Evolutionary conservation across 2,329 filamentous ascomycete species (phyloP).

Genomic region (Fusarium ambrosium): DNA sequence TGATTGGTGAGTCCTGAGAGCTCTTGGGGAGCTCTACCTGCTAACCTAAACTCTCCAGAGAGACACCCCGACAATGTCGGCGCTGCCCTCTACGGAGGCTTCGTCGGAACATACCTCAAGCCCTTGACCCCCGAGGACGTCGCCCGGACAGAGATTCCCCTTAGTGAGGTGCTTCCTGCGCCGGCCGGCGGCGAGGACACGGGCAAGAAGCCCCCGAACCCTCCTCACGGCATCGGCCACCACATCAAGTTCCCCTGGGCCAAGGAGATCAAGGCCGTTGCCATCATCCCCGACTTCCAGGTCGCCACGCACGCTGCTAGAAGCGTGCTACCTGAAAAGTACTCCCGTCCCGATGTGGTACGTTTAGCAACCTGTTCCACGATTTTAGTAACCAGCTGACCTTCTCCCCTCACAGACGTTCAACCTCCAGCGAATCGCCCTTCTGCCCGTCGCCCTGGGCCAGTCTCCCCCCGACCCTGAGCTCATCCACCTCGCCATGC

Average conservation of each 20-base stretch:
- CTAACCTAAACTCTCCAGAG: slow-evolving; percentile 61
- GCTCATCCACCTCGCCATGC: slow-evolving; percentile 97
- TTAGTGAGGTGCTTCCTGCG: slow-evolving; percentile 91
- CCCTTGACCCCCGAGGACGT: slow-evolving; percentile 91
- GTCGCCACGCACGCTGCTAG: slow-evolving; percentile 94
- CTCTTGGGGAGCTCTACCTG: slow-evolving; percentile 13
- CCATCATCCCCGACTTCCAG: slow-evolving; percentile 96
- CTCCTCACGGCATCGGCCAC: slow-evolving; percentile 93
- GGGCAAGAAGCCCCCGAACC: slow-evolving; percentile 85
- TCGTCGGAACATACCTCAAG: slow-evolving; percentile 96
- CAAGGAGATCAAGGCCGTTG: slow-evolving; percentile 94
- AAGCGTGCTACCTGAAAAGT: slow-evolving; percentile 84
- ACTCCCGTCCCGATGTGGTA: slow-evolving; percentile 86
- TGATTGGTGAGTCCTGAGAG: slow-evolving; percentile 77
- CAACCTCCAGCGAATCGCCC: slow-evolving; percentile 93
- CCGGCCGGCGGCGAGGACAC: slow-evolving; percentile 94
- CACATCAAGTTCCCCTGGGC: slow-evolving; percentile 97
- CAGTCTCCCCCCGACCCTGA: slow-evolving; percentile 91
- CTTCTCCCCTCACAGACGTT: slow-evolving; percentile 72
- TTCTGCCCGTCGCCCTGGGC: slow-evolving; percentile 90
- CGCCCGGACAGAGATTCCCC: slow-evolving; percentile 90
- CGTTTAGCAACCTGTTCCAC: slow-evolving; percentile 29
- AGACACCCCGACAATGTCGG: slow-evolving; percentile 95
- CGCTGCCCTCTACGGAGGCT: slow-evolving; percentile 94
- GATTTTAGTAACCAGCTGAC: slow-evolving; percentile 25